Evolutionary conservation across 2,329 filamentous ascomycete species (phyloP).

Genomic region (Madurella mycetomatis): DNA sequence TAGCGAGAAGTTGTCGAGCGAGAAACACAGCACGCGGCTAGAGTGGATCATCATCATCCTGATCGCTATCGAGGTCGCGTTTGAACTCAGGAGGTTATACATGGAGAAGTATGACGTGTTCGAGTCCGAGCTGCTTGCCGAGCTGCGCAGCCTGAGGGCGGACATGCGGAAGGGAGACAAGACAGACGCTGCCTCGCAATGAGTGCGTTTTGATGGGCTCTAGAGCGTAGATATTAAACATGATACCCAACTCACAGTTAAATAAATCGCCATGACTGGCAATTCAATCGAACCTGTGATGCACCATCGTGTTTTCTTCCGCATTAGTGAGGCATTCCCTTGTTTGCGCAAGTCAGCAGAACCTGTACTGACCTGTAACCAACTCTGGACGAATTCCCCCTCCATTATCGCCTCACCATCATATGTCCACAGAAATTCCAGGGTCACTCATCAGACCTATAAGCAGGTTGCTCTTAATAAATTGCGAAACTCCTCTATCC

Average conservation of each 20-base stretch:
- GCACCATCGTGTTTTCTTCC: background rate
- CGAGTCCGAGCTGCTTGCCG: slow-evolving; percentile 18
- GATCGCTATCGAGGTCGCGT: slow-evolving; percentile 86
- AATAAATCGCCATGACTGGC: background rate
- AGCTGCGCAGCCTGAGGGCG: slow-evolving; percentile 19
- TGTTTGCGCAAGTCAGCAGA: no score
- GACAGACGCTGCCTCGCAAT: background rate
- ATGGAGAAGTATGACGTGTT: slow-evolving; percentile 42
- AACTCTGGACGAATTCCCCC: no score
- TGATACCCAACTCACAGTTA: slow-evolving; percentile 22
- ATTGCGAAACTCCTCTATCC: no score
- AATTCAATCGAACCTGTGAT: background rate
- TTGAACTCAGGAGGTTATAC: slow-evolving; percentile 73
- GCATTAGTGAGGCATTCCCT: background rate
- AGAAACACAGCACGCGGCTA: slow-evolving; percentile 80
- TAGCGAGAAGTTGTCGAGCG: slow-evolving; percentile 81
- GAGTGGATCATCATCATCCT: slow-evolving; percentile 96
- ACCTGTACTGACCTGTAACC: no score
- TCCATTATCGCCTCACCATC: no score
- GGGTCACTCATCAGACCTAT: no score
- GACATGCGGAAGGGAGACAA: slow-evolving; percentile 5
- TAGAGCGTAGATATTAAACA: background rate
- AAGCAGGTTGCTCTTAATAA: no score
- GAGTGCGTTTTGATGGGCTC: background rate
- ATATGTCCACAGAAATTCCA: no score